These are phyloP conservation scores for Podaxis carcinomalis DNA, from an alignment of 768 basidiomycete genomes.

Conservation along the genomic window DNA sequence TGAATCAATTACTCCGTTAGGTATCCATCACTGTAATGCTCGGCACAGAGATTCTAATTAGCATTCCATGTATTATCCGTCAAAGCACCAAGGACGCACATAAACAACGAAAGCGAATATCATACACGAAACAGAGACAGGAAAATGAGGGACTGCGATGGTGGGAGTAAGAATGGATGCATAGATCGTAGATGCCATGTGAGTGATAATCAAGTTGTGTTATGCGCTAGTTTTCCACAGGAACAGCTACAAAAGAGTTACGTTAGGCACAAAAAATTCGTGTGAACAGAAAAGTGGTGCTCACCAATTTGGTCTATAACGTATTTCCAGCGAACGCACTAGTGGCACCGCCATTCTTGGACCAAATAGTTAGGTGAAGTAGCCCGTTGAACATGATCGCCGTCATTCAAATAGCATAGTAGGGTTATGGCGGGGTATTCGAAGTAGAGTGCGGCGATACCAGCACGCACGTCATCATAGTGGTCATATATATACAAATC, in stretches of 20 bases:
- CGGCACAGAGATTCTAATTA: not conserved
- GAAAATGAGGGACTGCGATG: not conserved
- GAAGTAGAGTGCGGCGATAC: not conserved
- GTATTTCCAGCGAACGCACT: not conserved
- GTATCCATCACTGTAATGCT: not conserved
- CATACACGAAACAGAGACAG: not conserved
- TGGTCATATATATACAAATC: constrained; percentile 7
- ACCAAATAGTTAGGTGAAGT: not conserved
- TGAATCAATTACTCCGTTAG: not conserved
- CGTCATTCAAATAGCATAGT: not conserved
- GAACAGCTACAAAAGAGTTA: not conserved
- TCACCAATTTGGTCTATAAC: constrained; percentile 5
- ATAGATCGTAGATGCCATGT: not conserved
- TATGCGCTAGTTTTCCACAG: not conserved
- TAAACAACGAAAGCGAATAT: not conserved
- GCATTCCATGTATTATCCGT: constrained; percentile 7
- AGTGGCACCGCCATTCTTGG: not conserved
- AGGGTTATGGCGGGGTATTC: not conserved
- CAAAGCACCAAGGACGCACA: not conserved
- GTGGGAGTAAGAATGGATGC: not conserved
- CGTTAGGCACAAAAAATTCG: not conserved
- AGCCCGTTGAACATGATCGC: not conserved
- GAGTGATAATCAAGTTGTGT: not conserved
- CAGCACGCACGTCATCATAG: not conserved
- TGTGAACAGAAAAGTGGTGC: not conserved